phyloP scores from a whole-genome alignment of 371 early-diverging fungal genomes.

The Saksenaea oblongispora region DNA sequence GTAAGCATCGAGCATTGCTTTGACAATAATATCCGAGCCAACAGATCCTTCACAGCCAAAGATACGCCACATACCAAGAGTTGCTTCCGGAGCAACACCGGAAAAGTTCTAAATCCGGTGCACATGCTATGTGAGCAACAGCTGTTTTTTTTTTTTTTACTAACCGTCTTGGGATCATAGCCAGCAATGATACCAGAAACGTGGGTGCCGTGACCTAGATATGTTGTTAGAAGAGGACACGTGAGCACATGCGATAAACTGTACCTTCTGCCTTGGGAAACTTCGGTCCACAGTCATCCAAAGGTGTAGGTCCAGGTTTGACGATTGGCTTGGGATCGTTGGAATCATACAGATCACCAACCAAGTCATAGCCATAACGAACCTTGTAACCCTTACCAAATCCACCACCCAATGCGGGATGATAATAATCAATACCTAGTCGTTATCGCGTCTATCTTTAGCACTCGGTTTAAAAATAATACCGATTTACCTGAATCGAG shows the following conservation, averaged over 20 bases:
- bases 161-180: conserved; percentile 33
- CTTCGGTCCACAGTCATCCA: conserved; percentile 33
- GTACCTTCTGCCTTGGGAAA: conserved; percentile 35
- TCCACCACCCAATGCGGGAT: conserved; percentile 70
- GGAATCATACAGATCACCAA: conserved; percentile 44
- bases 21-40: conserved; percentile 58
- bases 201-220: conserved; percentile 58
- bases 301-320: conserved; percentile 34
- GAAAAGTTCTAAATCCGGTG: conserved; percentile 28
- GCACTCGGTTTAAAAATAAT: not conserved
- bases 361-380: conserved; percentile 58
- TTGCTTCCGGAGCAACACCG: conserved; percentile 69
- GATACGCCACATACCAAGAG: conserved; percentile 57
- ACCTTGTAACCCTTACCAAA: conserved; percentile 60
- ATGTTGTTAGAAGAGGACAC: not conserved
- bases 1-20: conserved; percentile 63
- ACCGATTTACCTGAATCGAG: conserved; percentile 60
- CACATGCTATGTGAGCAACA: not conserved
- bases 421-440: conserved; percentile 56
- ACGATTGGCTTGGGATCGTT: conserved; percentile 23
- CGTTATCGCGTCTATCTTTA: conserved; percentile 21
- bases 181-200: conserved; percentile 67
- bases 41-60: conserved; percentile 66
- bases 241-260: not conserved
- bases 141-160: not conserved